Evolutionary conservation across 352 stramenopile genomes (phyloP), one percentile per base, ranked within the genome.

Genomic region (Phytopythium vexans): DNA sequence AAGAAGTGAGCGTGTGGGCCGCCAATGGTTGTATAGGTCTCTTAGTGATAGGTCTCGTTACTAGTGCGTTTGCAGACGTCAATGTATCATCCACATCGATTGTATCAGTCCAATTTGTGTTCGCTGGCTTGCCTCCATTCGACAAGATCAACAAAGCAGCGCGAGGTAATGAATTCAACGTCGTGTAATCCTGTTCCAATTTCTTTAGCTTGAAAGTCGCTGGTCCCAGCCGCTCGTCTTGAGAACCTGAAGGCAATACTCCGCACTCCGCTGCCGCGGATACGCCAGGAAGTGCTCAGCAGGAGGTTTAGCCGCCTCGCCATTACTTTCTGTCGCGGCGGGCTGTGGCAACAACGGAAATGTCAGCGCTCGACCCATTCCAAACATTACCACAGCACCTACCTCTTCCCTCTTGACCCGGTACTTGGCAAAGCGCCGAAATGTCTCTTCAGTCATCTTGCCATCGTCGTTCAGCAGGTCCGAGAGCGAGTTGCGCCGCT

Each of bases 381-480:
- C 1, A n/a, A 44, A 38, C 21, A 45, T 16, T 41, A 31, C n/a
- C 37, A 49, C 55, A 21, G 21, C 16, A 39, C 56, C 38, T 54
- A 86, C 74, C 70, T 79, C 77, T 46, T 80, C 72, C 40, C 84
- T 78, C 52, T 76, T 82, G 48, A 92, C 70, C 16, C 79, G 75
- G 52, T 88, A 88, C 12, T 63, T 59, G 3, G 82, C 77, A 60
- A 82, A 86, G 15, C 70, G 70, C 14, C 82, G 75, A 58, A 92
- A 92, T 0, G 66, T 76, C 38, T 87, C 79, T 62, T 89, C 82
- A 0, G 77, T 86, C 35, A 90, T 66, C 27, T 74, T 83, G 15
- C 60, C 69, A 15, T 82, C 67, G 31, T 90, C 72, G 16, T 68
- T 69, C 3, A 74, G 44, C 45, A 81, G 46, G 49, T 78, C 67